Base-by-base conservation (phyloP, 1,139 yeast genomes). In the Kluyveromyces marxianus region DNA sequence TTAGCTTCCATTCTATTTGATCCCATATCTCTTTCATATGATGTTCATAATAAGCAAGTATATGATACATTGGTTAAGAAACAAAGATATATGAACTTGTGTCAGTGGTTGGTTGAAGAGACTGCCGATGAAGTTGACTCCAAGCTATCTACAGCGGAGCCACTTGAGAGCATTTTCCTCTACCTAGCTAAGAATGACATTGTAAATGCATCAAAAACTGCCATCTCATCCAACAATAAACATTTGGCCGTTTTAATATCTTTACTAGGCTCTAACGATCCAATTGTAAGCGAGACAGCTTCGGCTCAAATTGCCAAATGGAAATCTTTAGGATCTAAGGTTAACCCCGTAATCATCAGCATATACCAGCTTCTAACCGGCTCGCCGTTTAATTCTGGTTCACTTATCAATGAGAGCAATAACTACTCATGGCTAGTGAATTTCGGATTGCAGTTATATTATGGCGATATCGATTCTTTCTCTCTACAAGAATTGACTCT, bases 181-280 rank as follows among this genome's bases (percentile, higher is more conserved):
- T 62, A 72, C 29, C 57, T 89, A 8, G 70, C 81, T 39, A 70
- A 76, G 3, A 81, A 85, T 42, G 76, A 81, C 46, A 59, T 87
- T 38, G 68, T 73, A 7, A 69, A 70, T 31, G 97, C 97, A 1
- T 72, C 84, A 6, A 69, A 70, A 35, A 51, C 69, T 1, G 89
- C 96, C 0, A 65, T 81, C 3, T 68, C 72, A 25, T 65, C 83
- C 0, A 73, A 73, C 8, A 83, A 84, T 56, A 66, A 75, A 7
- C 96, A 89, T 61, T 65, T 90, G 33, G 79, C 95, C 0, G 79
- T 77, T 0, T 58, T 87, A 28, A 65, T 90, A n/a, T 75, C 96
- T 0, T 66, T 85, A 42, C 65, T 84, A 10, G 95, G 86, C 37
- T 76, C 92, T 0, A 81, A 83, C 52, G 85, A 81, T 54, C 71